Percentiles rank a stretch among this genome's conserved stretches.
phyloP scores from a whole-genome alignment of 805 yeast species.

The Yarrowia yakushimensis region DNA sequence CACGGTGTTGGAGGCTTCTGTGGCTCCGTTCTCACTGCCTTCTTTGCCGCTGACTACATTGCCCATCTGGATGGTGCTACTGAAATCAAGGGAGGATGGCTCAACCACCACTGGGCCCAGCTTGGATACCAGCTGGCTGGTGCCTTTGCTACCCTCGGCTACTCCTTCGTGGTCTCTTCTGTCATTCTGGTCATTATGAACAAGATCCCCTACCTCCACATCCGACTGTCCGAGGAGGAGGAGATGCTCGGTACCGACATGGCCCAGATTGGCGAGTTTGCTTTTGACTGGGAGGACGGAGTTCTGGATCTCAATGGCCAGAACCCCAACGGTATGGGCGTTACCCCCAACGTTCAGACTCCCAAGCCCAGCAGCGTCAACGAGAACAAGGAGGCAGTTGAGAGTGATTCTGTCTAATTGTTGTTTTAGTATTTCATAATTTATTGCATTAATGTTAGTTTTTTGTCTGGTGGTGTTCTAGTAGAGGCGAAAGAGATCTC shows the following conservation, averaged over 20 bases:
- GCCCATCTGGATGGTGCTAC: slow-evolving; percentile 72
- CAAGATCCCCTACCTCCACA: slow-evolving; percentile 73
- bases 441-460: slow-evolving; percentile 15
- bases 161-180: slow-evolving; percentile 78
- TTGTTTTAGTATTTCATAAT: background rate
- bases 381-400: slow-evolving; percentile 8
- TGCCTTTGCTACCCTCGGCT: slow-evolving; percentile 62
- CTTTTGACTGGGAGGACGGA: slow-evolving; percentile 42
- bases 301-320: slow-evolving; percentile 7
- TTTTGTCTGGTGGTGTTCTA: too few relatives aligned
- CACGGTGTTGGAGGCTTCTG: slow-evolving; percentile 92
- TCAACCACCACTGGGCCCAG: slow-evolving; percentile 84
- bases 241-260: slow-evolving; percentile 87
- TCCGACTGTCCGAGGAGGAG: slow-evolving; percentile 85
- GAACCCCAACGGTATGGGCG: slow-evolving; percentile 8
- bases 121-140: slow-evolving; percentile 94
- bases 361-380: slow-evolving; percentile 9
- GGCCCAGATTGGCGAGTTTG: slow-evolving; percentile 87
- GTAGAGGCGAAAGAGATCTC: too few relatives aligned
- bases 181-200: slow-evolving; percentile 68
- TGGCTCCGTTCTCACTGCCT: slow-evolving; percentile 81
- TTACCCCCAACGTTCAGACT: slow-evolving; percentile 22
- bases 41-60: slow-evolving; percentile 91
- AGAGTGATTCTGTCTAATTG: slow-evolving; percentile 11
- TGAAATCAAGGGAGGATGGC: slow-evolving; percentile 83